Evolutionary conservation across 23 red algal genomes (phyloP).

Genomic region (Agarophyton chilense): DNA sequence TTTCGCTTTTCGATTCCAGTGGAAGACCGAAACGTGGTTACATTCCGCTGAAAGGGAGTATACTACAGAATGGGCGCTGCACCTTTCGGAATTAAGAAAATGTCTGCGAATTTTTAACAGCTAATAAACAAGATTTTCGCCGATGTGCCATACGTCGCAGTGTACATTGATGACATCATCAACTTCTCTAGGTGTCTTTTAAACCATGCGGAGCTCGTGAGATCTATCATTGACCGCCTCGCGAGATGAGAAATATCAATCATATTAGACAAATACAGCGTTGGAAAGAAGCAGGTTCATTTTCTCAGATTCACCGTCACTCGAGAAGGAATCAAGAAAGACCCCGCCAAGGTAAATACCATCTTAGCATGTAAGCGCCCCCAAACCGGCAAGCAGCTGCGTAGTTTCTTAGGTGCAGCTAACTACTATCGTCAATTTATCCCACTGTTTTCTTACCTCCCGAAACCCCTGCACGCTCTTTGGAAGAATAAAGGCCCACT

Average conservation of each 20-base stretch:
- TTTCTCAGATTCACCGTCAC: conserved; percentile 14
- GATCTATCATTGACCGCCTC: background rate
- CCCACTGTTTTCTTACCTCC: background rate
- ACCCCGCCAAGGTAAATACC: background rate
- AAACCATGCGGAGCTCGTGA: background rate
- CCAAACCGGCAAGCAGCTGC: background rate
- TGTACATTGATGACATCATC: conserved; percentile 14
- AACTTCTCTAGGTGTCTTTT: background rate
- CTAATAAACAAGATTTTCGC: background rate
- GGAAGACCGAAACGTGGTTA: background rate
- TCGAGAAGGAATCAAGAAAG: background rate
- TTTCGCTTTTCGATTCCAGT: background rate
- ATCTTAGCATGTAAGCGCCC: background rate
- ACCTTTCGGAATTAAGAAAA: conserved; percentile 15
- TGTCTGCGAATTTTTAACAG: conserved; percentile 14
- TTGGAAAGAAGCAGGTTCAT: background rate
- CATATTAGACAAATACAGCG: background rate
- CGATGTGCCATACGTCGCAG: background rate
- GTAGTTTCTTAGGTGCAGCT: background rate
- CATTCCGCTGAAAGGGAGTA: background rate
- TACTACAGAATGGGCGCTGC: background rate
- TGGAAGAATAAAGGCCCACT: background rate
- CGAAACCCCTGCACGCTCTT: background rate
- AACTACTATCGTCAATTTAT: conserved; percentile 29
- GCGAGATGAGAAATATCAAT: background rate